phyloP scores from a whole-genome alignment of 2,329 filamentous ascomycete genomes.

The Fusarium caatingaense region DNA sequence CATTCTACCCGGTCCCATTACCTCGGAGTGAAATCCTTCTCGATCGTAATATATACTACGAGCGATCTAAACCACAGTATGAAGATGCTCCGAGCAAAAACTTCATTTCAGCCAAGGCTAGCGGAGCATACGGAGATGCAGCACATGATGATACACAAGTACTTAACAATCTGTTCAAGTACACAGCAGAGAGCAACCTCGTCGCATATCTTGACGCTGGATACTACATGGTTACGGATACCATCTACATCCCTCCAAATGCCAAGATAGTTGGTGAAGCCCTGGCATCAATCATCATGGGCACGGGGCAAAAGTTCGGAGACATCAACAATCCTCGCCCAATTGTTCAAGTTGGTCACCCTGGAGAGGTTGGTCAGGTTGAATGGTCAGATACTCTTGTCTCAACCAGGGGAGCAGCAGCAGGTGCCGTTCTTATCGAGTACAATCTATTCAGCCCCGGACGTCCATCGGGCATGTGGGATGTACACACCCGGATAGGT shows the following conservation, averaged over 20 bases:
- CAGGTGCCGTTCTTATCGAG: conserved; percentile 77
- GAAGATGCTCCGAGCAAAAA: conserved; percentile 65
- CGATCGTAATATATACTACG: conserved; percentile 68
- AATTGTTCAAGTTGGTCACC: conserved; percentile 73
- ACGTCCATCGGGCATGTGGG: conserved; percentile 72
- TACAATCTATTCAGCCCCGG: conserved; percentile 72
- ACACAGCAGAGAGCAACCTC: conserved; percentile 61
- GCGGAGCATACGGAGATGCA: conserved; percentile 70
- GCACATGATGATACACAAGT: conserved; percentile 78
- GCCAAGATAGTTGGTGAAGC: conserved; percentile 71
- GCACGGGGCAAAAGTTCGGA: conserved; percentile 66
- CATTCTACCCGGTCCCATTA: conserved; percentile 34
- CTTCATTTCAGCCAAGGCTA: conserved; percentile 75
- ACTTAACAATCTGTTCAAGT: conserved; percentile 67
- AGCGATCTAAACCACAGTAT: conserved; percentile 81
- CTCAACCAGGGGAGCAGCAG: conserved; percentile 72
- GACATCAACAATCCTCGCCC: conserved; percentile 69
- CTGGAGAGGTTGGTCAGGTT: conserved; percentile 72
- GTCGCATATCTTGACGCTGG: conserved; percentile 72
- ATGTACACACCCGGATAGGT: conserved; percentile 80
- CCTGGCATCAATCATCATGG: conserved; percentile 65
- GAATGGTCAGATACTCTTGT: conserved; percentile 80
- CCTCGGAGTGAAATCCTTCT: conserved; percentile 58
- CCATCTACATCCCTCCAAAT: conserved; percentile 60
- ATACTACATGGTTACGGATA: conserved; percentile 69